These are phyloP conservation scores for Phlegmacium glaucopus DNA, from an alignment of 768 basidiomycete genomes.

Conservation along the genomic window DNA sequence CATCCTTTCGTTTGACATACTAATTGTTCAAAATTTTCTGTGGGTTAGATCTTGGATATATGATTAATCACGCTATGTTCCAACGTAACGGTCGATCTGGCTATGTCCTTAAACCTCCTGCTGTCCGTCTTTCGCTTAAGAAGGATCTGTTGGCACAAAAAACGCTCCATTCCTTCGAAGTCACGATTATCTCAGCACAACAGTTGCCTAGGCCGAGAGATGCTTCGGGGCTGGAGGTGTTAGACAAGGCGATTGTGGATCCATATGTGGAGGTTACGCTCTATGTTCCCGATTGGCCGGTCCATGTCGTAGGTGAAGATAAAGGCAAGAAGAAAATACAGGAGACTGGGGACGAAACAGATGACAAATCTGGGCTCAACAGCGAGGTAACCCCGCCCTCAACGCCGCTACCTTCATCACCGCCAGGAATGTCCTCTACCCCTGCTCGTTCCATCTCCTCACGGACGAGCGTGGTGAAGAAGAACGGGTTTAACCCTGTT, in stretches of 20 bases:
- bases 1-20: not conserved
- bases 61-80: constrained; percentile 97
- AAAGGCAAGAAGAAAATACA: not conserved
- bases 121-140: constrained; percentile 51
- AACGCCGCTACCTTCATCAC: constrained; percentile 6
- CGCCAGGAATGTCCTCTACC: constrained; percentile 2
- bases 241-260: constrained; percentile 49
- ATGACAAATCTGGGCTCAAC: constrained; percentile 2
- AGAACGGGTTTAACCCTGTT: constrained; percentile 91
- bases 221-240: constrained; percentile 59
- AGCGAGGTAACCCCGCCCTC: constrained; percentile 8
- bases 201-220: constrained; percentile 83
- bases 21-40: not conserved
- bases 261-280: constrained; percentile 72
- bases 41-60: constrained; percentile 76
- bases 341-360: not conserved
- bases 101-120: constrained; percentile 86
- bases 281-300: constrained; percentile 75
- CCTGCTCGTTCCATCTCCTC: constrained; percentile 42
- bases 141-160: constrained; percentile 59
- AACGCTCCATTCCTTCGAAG: constrained; percentile 59
- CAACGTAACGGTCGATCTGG: constrained; percentile 86
- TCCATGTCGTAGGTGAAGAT: constrained; percentile 9
- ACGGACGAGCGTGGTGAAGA: constrained; percentile 70
- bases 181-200: constrained; percentile 65